Base-by-base conservation (phyloP, 768 basidiomycete species). In the Amanita muscaria region DNA sequence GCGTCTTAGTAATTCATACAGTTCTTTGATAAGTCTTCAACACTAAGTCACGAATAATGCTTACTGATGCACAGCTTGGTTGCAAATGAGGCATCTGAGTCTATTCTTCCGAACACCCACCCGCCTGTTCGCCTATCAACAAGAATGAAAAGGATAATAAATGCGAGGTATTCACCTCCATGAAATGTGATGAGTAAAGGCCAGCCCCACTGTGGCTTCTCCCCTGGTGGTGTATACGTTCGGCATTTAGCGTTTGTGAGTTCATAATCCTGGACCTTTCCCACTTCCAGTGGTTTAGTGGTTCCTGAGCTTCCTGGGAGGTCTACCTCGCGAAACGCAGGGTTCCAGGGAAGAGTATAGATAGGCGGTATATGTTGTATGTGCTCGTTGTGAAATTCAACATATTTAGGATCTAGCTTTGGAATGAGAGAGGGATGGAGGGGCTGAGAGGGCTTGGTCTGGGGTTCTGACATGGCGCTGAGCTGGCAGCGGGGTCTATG, bases 161-260 rank as follows among this genome's bases (percentile, higher is more conserved):
- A 19, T 7, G 14, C 21, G 6, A 10, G n/a, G n/a, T n/a, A n/a
- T 69, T 44, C 48, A 75, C 83, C 84, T 42, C 85, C 85, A 50
- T 86, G 85, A 56, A 79, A 84, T 68, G 73, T 87, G 34, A 84
- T 70, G 48, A 85, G 74, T 2, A 77, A 72, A 0, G 83, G 83
- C 84, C 84, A 86, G n/a, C 84, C 84, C 0, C 58, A 59, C 2
- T 53, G 55, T 0, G 82, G 81, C 0, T 64, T 53, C 3, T 54
- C 43, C 0, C 76, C 75, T 37, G 71, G 65, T 0, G 85, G 85
- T 1, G 78, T 80, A 55, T 80, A 86, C 3, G 76, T 73, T 22
- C 84, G 74, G 25, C 83, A 67, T 24, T 69, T 70, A 44, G 72
- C 75, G 40, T 76, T 46, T 73, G 56, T 3, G n/a, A n/a, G n/a